Evolutionary conservation across 2,329 filamentous ascomycete species (phyloP), one percentile per base, ranked within the genome.

Genomic region (Sporothrix dimorphospora): DNA sequence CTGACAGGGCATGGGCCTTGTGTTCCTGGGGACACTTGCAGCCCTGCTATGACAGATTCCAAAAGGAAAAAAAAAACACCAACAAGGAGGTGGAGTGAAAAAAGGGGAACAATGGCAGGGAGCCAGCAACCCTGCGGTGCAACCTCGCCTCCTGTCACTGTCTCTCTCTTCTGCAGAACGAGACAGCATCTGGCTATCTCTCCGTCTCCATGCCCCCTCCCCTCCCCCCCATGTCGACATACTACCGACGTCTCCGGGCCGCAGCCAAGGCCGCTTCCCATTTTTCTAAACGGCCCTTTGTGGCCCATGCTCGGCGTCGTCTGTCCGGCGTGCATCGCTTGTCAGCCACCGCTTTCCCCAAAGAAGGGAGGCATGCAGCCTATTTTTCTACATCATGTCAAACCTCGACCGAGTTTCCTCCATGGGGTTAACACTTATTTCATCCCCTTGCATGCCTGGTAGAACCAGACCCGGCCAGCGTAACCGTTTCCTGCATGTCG

Each of bases 251-350:
- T 61, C 19, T 61, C 57, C 57, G 57, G 57, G 30, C 34, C 11
- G 57, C 12, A 42, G n/a, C 34, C 38, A 63, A 63, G 57, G 57
- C 34, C n/a, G 57, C 7, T 19, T 9, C 14, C 12, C 11, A 7
- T 66, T 24, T 24, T n/a, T 24, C 59, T 42, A 65, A 47, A 47
- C 61, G 61, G 61, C 40, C 61, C 61, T 45, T 47, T 66, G 40
- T 47, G 57, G n/a, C 34, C 61, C 24, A 47, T 66, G 40, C 59
- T 16, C 40, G 4, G 57, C n/a, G n/a, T 21, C 4, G 30, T 38
- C 30, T 7, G 30, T 11, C 27, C 30, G 34, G 19, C 30, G 34
- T 40, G 9, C 16, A 21, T 63, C 19, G n/a, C 8, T 42, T 24
- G 24, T 63, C 34, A n/a, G 42, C 11, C 12, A 19, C n/a, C 34